phyloP scores from a whole-genome alignment of 2,329 filamentous ascomycete species.

The Hirsutella rhossiliensis region DNA sequence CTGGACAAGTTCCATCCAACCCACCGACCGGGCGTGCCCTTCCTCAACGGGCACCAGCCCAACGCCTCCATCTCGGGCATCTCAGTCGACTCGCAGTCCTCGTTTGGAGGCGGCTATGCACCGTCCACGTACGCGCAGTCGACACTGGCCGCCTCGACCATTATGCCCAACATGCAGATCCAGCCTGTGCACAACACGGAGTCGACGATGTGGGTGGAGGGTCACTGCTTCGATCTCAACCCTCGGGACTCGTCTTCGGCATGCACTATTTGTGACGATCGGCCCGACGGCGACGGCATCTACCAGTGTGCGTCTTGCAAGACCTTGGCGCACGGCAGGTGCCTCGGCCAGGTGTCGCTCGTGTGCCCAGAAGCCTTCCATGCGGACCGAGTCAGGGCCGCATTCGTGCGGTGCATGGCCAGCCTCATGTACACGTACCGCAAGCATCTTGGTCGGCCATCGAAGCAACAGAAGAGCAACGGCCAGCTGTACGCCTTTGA shows the following conservation, averaged over 20 bases:
- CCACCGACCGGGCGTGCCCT: conserved; percentile 61
- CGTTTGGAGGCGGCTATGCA: conserved; percentile 58
- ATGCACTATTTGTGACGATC: conserved; percentile 69
- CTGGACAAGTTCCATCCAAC: conserved; percentile 58
- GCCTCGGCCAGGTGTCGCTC: conserved; percentile 49
- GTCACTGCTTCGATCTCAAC: conserved; percentile 64
- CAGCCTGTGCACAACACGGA: conserved; percentile 71
- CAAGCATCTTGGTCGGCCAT: conserved; percentile 48
- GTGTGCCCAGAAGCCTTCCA: conserved; percentile 53
- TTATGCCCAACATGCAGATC: conserved; percentile 75
- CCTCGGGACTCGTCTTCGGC: conserved; percentile 44
- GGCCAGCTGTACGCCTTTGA: conserved; percentile 53
- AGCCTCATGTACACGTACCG: conserved; percentile 55
- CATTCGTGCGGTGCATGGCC: conserved; percentile 54
- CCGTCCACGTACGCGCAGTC: conserved; percentile 77
- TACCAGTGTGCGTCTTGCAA: conserved; percentile 61
- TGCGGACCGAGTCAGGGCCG: conserved; percentile 47
- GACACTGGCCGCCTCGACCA: conserved; percentile 73
- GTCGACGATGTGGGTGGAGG: conserved; percentile 72
- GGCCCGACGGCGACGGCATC: conserved; percentile 57
- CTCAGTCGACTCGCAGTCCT: conserved; percentile 55
- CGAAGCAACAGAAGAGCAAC: conserved; percentile 46
- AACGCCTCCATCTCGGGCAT: conserved; percentile 48
- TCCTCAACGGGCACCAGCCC: conserved; percentile 52
- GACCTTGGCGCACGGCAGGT: conserved; percentile 44